Percentiles rank a stretch among this genome's conserved stretches.
These are phyloP conservation scores for Leptomonas seymouri DNA, from an alignment of 208 protist species.

Conservation along the genomic window DNA sequence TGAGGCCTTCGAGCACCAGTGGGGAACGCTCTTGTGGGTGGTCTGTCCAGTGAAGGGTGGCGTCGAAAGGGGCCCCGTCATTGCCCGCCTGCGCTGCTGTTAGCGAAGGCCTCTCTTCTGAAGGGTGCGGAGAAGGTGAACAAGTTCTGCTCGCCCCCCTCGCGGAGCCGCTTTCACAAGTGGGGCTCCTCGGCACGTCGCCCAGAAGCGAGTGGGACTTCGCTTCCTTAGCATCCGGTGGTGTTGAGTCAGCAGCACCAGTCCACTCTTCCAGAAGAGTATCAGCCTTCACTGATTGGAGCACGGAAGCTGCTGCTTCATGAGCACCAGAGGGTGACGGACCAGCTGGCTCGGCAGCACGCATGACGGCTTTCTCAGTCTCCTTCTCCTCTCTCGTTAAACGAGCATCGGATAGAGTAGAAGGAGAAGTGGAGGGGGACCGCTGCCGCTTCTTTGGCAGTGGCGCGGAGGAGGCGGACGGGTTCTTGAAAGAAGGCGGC, in stretches of 20 bases:
- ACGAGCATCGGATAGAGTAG: background rate
- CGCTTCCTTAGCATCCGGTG: too few species aligned
- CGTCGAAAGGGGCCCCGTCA: background rate
- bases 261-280: too few species aligned
- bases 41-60: background rate
- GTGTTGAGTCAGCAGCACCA: too few species aligned
- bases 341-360: too few species aligned
- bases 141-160: too few species aligned
- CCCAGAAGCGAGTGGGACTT: too few species aligned
- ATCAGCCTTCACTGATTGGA: too few species aligned
- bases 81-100: background rate
- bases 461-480: background rate
- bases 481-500: background rate
- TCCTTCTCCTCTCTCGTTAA: background rate
- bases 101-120: background rate
- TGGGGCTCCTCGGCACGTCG: too few species aligned
- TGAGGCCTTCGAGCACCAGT: background rate
- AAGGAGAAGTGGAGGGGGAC: background rate
- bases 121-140: background rate
- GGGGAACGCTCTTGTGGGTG: background rate
- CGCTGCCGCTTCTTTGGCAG: constrained; percentile 14
- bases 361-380: background rate
- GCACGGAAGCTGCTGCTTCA: too few species aligned
- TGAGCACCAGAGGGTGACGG: too few species aligned
- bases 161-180: too few species aligned